A percentile compares a stretch with the other conserved stretches of the same genome.
Conservation (phyloP, 805 yeast species). For the Kazachstania taianensis region DNA sequence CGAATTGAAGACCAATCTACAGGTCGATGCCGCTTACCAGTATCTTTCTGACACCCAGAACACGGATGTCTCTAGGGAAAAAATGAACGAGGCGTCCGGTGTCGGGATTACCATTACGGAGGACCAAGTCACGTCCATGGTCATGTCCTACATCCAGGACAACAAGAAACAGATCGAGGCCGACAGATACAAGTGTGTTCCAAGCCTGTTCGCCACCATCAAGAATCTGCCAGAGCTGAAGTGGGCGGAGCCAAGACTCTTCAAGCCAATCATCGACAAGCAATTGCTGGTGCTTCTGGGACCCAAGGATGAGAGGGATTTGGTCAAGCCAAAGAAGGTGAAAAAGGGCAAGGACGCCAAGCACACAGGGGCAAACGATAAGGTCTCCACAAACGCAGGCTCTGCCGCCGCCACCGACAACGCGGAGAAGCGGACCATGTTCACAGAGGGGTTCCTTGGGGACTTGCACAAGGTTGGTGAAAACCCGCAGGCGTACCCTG, state of each 20-base stretch:
- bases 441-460: conserved; percentile 90
- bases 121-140: conserved; percentile 50
- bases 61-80: conserved; percentile 34
- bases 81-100: conserved; percentile 59
- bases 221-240: conserved; percentile 66
- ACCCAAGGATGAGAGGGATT: conserved; percentile 93
- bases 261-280: conserved; percentile 81
- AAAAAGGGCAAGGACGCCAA: conserved; percentile 31
- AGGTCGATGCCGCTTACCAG: conserved; percentile 71
- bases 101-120: conserved; percentile 68
- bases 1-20: conserved; percentile 55
- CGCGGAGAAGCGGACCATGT: conserved; percentile 57
- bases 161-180: conserved; percentile 50
- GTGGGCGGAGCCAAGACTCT: conserved; percentile 84
- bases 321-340: conserved; percentile 58
- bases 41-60: conserved; percentile 43
- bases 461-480: conserved; percentile 92
- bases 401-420: conserved; percentile 5
- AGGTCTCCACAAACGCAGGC: conserved; percentile 18
- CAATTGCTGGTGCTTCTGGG: conserved; percentile 67
- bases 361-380: conserved; percentile 15
- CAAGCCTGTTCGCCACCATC: conserved; percentile 65
- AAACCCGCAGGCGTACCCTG: conserved; percentile 84
- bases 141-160: conserved; percentile 47
- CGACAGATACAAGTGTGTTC: conserved; percentile 74